Evolutionary conservation across 1,284 basidiomycete species (phyloP), one percentile per base, ranked within the genome.

Genomic region (Entoloma clypeatum): DNA sequence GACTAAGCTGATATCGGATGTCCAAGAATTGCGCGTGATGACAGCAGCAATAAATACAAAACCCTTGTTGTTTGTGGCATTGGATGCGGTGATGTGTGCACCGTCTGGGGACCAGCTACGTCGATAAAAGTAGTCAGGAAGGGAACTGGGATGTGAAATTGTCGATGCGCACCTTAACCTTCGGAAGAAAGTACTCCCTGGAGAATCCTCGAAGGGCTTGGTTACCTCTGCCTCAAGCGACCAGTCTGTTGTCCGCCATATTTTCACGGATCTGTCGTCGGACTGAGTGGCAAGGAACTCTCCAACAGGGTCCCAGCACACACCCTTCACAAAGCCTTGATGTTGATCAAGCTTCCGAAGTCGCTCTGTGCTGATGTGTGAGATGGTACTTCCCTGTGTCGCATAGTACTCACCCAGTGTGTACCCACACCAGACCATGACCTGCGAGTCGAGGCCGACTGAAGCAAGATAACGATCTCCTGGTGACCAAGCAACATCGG

Each of bases 21-120:
- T 81, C 92, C 92, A 96, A 5, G 80, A 74, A 35, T 84, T 82
- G 22, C 95, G 75, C 5, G 89, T 85, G 49, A 98, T 92, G 18
- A 99, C 92, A 8, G 92, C 92, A 2, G 94, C 93, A 35, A 97
- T 95, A 61, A 99, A 99, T 6, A 99, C 93, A 41, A 92, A 94
- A 3, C 93, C 93, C 49, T 85, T 82, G 54, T 88, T 88, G 61
- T 96, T 98, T 52, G 94, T 98, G 3, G 95, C 93, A 57, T 99
- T 99, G 0, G 94, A 95, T 1, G 93, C 88, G 4, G 94, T 92
- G 48, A 99, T 89, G 58, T 96, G 91, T 5, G 92, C 89, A n/a
- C 96, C 96, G 61, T 99, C 96, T 2, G 95, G 95, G 1, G 94
- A 96, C 96, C 95, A 99, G 56, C 93, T 96, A 43, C n/a, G n/a